Evolutionary conservation across 768 basidiomycete genomes (phyloP).

Genomic region (Pisolithus microcarpus): DNA sequence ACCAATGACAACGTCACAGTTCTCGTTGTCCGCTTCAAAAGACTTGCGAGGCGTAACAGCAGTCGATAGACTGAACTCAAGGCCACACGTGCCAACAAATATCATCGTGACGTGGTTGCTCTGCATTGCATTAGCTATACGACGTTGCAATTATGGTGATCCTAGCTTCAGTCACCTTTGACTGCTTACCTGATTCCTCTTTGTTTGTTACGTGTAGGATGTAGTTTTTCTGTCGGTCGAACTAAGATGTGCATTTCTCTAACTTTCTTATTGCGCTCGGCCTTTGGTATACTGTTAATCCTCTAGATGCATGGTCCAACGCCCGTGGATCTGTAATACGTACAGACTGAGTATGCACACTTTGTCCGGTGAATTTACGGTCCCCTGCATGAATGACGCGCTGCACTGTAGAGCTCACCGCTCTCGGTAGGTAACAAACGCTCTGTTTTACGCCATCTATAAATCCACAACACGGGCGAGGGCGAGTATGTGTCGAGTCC

Average conservation of each 20-base stretch:
- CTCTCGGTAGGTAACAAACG: not conserved
- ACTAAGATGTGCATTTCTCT: not conserved
- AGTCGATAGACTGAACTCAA: constrained; percentile 6
- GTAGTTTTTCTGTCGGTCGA: not conserved
- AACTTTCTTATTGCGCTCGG: not conserved
- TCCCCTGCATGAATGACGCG: too few species aligned
- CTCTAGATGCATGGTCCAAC: not conserved
- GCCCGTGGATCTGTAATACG: too few species aligned
- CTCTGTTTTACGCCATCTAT: not conserved
- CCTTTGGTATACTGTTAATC: not conserved
- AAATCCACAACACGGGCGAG: not conserved
- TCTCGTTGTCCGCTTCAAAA: constrained; percentile 78
- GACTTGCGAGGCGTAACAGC: constrained; percentile 3
- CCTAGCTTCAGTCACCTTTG: not conserved
- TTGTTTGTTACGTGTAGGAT: not conserved
- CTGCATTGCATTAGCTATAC: not conserved
- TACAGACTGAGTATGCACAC: too few species aligned
- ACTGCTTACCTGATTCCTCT: not conserved
- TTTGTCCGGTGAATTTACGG: too few species aligned
- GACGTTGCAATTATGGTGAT: not conserved
- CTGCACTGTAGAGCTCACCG: too few species aligned
- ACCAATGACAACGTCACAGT: constrained; percentile 95
- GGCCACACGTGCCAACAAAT: not conserved
- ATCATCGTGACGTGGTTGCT: not conserved
- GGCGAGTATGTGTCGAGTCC: not conserved